Evolutionary conservation across 2,329 filamentous ascomycete species (phyloP).

Genomic region (Rachicladosporium sp.): DNA sequence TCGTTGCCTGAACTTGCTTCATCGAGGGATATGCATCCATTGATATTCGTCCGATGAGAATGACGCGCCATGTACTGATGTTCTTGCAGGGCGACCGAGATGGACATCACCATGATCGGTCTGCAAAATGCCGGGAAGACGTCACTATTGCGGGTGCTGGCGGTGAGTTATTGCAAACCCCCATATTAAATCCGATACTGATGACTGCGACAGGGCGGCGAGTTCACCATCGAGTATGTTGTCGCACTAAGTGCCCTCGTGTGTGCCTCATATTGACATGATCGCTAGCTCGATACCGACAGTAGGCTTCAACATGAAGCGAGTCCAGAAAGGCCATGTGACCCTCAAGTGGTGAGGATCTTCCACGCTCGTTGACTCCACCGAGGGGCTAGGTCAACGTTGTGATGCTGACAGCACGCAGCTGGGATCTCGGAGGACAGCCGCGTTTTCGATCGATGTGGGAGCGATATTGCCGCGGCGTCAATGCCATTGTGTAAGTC

Average conservation of each 20-base stretch:
- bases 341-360: slow-evolving; percentile 72
- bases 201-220: slow-evolving; percentile 57
- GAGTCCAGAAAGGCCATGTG: slow-evolving; percentile 93
- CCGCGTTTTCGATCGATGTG: slow-evolving; percentile 97
- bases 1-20: no score
- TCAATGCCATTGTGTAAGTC: slow-evolving; percentile 81
- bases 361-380: no score
- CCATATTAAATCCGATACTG: no score
- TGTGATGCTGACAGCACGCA: slow-evolving; percentile 22
- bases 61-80: not conserved
- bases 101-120: slow-evolving; percentile 99
- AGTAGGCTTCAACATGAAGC: slow-evolving; percentile 99
- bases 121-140: slow-evolving; percentile 98
- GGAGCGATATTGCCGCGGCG: slow-evolving; percentile 95
- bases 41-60: not conserved
- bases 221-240: slow-evolving; percentile 95
- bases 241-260: not conserved
- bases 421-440: slow-evolving; percentile 95
- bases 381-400: no score
- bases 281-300: slow-evolving; percentile 82
- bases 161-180: slow-evolving; percentile 25
- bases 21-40: no score
- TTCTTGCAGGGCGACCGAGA: slow-evolving; percentile 74
- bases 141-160: slow-evolving; percentile 80
- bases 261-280: slow-evolving; percentile 18